phyloP scores from a whole-genome alignment of 208 protist species.

The Porcisia deanei region DNA sequence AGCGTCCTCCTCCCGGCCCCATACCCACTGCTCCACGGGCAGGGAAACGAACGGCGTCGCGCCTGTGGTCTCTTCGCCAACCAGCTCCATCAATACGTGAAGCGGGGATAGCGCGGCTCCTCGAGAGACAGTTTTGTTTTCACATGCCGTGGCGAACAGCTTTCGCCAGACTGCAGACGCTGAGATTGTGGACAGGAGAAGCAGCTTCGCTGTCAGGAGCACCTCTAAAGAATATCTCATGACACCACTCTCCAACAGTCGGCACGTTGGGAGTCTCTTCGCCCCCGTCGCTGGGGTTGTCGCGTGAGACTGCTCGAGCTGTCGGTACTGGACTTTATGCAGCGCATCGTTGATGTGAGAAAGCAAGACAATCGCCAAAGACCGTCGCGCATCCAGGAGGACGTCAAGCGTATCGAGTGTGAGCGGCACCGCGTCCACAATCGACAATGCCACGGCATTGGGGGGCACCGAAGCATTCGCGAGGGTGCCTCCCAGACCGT shows the following conservation, averaged over 20 bases:
- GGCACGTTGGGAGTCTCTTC: not conserved
- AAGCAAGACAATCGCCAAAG: constrained; percentile 42
- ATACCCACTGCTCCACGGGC: constrained; percentile 43
- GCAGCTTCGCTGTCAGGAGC: constrained; percentile 49
- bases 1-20: constrained; percentile 30
- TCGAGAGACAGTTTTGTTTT: not conserved
- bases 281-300: not conserved
- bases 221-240: constrained; percentile 16
- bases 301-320: constrained; percentile 26
- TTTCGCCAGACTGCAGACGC: constrained; percentile 39
- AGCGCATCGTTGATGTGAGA: constrained; percentile 61
- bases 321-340: constrained; percentile 57
- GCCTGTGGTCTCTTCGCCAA: constrained; percentile 6
- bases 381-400: constrained; percentile 20
- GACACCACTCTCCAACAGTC: not conserved
- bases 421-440: constrained; percentile 13
- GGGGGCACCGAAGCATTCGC: not conserved
- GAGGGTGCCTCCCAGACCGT: not conserved
- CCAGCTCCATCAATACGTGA: constrained; percentile 12
- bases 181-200: constrained; percentile 47
- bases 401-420: constrained; percentile 1
- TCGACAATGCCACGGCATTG: not conserved
- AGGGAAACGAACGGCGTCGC: constrained; percentile 4
- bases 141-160: not conserved
- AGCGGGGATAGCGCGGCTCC: not conserved